Evolutionary conservation across 495 filamentous ascomycete species (phyloP).

Genomic region (Eremomyces bilateralis): DNA sequence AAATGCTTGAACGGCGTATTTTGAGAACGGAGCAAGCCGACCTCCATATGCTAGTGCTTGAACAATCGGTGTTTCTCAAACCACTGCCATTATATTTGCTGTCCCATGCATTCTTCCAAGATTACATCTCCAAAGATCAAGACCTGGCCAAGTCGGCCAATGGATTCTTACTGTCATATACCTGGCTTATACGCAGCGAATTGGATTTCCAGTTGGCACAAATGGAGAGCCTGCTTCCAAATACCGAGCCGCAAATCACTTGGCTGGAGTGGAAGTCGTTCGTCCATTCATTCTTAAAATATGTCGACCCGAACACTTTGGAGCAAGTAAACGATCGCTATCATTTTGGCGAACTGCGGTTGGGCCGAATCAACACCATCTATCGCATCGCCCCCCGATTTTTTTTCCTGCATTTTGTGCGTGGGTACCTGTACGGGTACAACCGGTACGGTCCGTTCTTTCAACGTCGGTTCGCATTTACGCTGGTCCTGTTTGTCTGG

Average conservation of each 20-base stretch:
- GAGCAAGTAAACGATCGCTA: slow-evolving; percentile 3
- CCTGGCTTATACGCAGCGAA: not conserved
- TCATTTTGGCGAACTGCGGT: slow-evolving; percentile 2
- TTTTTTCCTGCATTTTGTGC: not conserved
- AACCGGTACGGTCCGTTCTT: not conserved
- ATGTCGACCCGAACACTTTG: not conserved
- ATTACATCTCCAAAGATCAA: not conserved
- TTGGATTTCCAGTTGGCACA: slow-evolving; percentile 1
- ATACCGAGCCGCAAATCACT: not conserved
- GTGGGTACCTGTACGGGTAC: slow-evolving; percentile 3
- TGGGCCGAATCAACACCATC: slow-evolving; percentile 2
- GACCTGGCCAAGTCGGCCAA: not conserved
- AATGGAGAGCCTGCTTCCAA: not conserved
- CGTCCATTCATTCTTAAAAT: not conserved
- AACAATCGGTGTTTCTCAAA: slow-evolving; percentile 1
- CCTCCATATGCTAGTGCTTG: not conserved
- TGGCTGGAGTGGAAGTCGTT: slow-evolving; percentile 1
- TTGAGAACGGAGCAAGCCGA: slow-evolving; percentile 1
- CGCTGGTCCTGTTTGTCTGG: not conserved
- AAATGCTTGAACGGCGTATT: not conserved
- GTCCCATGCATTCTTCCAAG: not conserved
- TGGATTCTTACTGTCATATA: slow-evolving; percentile 2
- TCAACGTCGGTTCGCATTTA: not conserved
- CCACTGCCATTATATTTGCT: slow-evolving; percentile 1
- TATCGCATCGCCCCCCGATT: slow-evolving; percentile 1